Base-by-base conservation (phyloP, 495 filamentous ascomycete genomes). In the Physcia stellaris region DNA sequence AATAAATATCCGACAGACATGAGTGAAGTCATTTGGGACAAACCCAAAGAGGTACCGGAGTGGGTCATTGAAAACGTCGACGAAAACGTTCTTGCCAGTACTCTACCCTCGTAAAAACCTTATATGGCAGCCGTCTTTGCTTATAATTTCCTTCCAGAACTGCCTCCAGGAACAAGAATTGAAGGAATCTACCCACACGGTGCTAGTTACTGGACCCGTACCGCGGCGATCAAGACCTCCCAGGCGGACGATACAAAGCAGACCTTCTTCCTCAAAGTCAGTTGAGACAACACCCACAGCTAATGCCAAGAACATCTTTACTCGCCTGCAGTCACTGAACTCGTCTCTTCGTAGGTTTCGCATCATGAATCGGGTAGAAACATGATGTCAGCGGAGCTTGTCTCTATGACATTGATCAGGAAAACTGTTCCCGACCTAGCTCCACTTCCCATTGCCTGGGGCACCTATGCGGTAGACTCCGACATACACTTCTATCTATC, bases 401-500 rank as follows among this genome's bases (percentile, higher is more conserved):
- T 66, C 23, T 64, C 66, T 4, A 62, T 62, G 47, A 58, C 40
- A 15, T 57, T 61, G 1, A 63, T 70, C 9, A 44, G 66, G 33
- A 24, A 31, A 2, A 29, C 60, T n/a, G 10, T 59, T 4, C 62
- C 66, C 6, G 45, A 51, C 15, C 60, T 66, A 41, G 53, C 51
- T 3, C 62, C 67, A 15, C 57, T 52, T 21, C 68, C 69, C 1
- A 54, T 70, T 19, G 61, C 61, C 35, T 64, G 51, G 38, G 66
- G 66, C 7, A 56, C 54, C 0, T 68, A 60, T 45, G 28, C 41
- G 11, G 43, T 13, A 1, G 41, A 32, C 9, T 49, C 57, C 17
- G 42, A 60, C n/a, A 64, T 54, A 1, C 50, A 68, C 41, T 70
- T 68, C 52, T 63, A 61, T 39, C 49, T 70, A 9, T 61, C 49